phyloP scores from a whole-genome alignment of 257 asterid genomes.

The Solanum pinnatisectum region DNA sequence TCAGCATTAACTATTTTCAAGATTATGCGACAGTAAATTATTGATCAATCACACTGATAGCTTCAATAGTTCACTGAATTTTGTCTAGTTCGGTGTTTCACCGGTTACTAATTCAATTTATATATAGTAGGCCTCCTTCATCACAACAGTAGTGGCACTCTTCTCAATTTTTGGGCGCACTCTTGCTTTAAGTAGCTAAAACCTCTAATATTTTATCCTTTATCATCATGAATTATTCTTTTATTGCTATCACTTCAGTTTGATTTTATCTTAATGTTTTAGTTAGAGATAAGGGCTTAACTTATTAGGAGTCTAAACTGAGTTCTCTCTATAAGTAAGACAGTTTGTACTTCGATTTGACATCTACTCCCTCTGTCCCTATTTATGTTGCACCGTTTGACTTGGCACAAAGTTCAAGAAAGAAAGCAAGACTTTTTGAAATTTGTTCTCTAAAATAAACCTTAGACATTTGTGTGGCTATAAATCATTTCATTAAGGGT shows the following conservation, averaged over 20 bases:
- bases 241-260: not conserved
- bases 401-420: not conserved
- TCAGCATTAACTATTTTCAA: not conserved
- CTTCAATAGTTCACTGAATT: not conserved
- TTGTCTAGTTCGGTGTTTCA: not conserved
- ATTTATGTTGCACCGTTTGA: not conserved
- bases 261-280: not conserved
- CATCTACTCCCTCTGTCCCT: not conserved
- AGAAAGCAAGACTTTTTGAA: not conserved
- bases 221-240: not conserved
- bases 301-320: not conserved
- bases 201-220: not conserved
- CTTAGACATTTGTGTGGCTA: not conserved
- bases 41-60: not conserved
- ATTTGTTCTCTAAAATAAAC: not conserved
- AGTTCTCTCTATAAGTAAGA: not conserved
- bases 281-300: not conserved
- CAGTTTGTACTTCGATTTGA: not conserved
- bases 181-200: not conserved
- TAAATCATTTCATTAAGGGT: not conserved
- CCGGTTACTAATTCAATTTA: not conserved
- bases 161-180: not conserved
- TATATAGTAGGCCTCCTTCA: not conserved
- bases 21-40: not conserved
- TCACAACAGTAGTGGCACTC: not conserved